A percentile compares a stretch with the other conserved stretches of the same genome.
phyloP scores from a whole-genome alignment of 2,329 filamentous ascomycete species.

The Esteya vermicola region DNA sequence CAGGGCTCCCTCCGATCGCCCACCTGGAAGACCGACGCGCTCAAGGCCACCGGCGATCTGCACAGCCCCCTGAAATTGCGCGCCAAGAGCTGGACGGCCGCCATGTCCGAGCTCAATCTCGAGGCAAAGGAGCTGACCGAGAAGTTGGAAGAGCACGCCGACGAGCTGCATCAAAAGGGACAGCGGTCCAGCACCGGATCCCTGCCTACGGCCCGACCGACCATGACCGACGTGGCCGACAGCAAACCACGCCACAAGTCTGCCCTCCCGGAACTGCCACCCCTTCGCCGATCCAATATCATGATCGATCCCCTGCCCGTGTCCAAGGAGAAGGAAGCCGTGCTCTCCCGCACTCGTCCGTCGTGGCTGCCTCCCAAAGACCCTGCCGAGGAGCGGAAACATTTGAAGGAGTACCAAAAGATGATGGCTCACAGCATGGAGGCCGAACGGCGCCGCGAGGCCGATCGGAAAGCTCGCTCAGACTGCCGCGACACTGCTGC shows the following conservation, averaged over 20 bases:
- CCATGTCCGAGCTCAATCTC: slow-evolving; percentile 51
- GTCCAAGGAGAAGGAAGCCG: slow-evolving; percentile 76
- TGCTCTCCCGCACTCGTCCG: slow-evolving; percentile 64
- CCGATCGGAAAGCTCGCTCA: slow-evolving; percentile 33
- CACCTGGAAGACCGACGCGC: slow-evolving; percentile 33
- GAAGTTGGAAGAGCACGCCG: slow-evolving; percentile 66
- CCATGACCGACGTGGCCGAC: slow-evolving; percentile 18
- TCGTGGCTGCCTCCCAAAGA: slow-evolving; percentile 81
- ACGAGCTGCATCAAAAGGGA: slow-evolving; percentile 38
- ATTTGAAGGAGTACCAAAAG: slow-evolving; percentile 71
- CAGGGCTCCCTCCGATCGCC: slow-evolving; percentile 47
- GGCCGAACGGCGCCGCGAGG: slow-evolving; percentile 45
- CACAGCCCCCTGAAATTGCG: slow-evolving; percentile 34
- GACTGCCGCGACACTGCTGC: slow-evolving; percentile 39
- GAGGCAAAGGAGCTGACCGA: slow-evolving; percentile 65
- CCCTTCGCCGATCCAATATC: slow-evolving; percentile 58
- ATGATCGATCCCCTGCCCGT: slow-evolving; percentile 76
- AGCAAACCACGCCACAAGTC: slow-evolving; percentile 45
- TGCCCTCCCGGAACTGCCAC: slow-evolving; percentile 54
- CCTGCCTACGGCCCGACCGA: slow-evolving; percentile 20
- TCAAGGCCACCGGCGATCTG: slow-evolving; percentile 19
- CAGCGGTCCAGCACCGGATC: slow-evolving; percentile 22
- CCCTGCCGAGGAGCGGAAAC: slow-evolving; percentile 78
- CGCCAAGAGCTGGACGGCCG: slow-evolving; percentile 62
- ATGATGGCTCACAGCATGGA: slow-evolving; percentile 58